These are phyloP conservation scores for Tubosaeta sp. DNA, from an alignment of 768 basidiomycete genomes.

Conservation along the genomic window DNA sequence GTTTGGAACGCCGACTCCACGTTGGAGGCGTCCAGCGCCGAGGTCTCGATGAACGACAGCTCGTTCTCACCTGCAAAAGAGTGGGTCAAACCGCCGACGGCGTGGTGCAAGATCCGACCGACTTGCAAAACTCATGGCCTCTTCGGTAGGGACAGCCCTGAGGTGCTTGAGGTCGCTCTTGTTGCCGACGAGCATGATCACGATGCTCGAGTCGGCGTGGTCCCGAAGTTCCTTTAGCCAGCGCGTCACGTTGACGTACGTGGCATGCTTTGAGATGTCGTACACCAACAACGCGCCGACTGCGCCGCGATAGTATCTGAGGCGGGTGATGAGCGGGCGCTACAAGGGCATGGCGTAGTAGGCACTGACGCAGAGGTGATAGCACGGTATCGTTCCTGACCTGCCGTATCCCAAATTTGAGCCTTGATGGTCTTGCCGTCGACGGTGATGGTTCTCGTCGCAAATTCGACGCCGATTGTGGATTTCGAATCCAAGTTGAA, in stretches of 20 bases:
- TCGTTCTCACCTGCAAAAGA: conserved; percentile 71
- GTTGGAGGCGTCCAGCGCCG: conserved; percentile 98
- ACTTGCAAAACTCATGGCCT: conserved; percentile 91
- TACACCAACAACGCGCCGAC: conserved; percentile 91
- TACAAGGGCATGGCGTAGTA: not conserved
- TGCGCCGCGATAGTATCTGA: conserved; percentile 95
- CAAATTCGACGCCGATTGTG: conserved; percentile 99
- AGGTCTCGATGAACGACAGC: conserved; percentile 96
- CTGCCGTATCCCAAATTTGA: conserved; percentile 99
- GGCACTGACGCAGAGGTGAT: conserved; percentile 86
- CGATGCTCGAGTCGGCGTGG: conserved; percentile 90
- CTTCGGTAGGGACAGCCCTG: conserved; percentile 94
- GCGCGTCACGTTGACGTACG: conserved; percentile 89
- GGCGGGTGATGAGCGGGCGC: not conserved
- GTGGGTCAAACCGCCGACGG: not conserved
- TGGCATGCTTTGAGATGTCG: conserved; percentile 91
- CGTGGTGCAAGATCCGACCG: conserved; percentile 30
- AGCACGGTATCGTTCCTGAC: conserved; percentile 95
- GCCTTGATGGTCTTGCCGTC: conserved; percentile 97
- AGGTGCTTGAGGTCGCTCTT: conserved; percentile 99
- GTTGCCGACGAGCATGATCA: conserved; percentile 96
- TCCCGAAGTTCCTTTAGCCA: conserved; percentile 98
- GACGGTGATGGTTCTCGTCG: conserved; percentile 93
- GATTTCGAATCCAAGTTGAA: conserved; percentile 99
- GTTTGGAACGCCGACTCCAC: conserved; percentile 98